Evolutionary conservation across 306 rosid species (phyloP).

Genomic region (peach (Prunus persica)): Prunus_persica_NCBIv2 NC_034009.1:3012501-3013000

Average conservation of each 20-base stretch:
- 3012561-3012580: neutral
- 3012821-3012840: neutral
- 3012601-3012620: neutral
- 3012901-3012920: too few relatives aligned
- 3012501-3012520: slow-evolving; percentile 78
- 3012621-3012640: slow-evolving; percentile 33
- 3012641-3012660: slow-evolving; percentile 89
- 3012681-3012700: slow-evolving; percentile 88
- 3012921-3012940: too few relatives aligned
- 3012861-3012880: too few relatives aligned
- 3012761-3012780: slow-evolving; percentile 58
- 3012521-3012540: slow-evolving; percentile 68
- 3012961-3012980: too few relatives aligned
- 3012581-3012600: neutral
- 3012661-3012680: slow-evolving; percentile 80
- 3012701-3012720: slow-evolving; percentile 74
- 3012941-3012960: too few relatives aligned
- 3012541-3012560: slow-evolving; percentile 45
- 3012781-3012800: neutral
- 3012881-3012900: too few relatives aligned
- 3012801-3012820: neutral
- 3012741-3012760: slow-evolving; percentile 82
- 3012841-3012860: too few relatives aligned
- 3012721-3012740: slow-evolving; percentile 89
- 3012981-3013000: neutral